phyloP scores from a whole-genome alignment of 2,329 filamentous ascomycete genomes.

The Fonsecaea erecta region DNA sequence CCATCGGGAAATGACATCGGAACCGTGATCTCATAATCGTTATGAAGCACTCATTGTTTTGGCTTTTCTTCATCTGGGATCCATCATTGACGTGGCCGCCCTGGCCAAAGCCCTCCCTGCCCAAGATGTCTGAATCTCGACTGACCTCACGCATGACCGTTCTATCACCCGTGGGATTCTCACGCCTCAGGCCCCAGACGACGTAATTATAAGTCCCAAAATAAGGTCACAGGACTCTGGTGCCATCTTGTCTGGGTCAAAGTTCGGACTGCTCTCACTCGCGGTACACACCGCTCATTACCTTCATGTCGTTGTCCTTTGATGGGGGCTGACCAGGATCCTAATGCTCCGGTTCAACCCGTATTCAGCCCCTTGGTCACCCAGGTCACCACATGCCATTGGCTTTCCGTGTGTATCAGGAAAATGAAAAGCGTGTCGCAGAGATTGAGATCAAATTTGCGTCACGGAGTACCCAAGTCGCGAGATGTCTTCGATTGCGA shows the following conservation, averaged over 20 bases:
- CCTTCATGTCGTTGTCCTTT: not conserved
- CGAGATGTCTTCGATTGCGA: not conserved
- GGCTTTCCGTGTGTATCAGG: not conserved
- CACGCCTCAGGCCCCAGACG: conserved; percentile 5
- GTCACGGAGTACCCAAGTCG: not conserved
- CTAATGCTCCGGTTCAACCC: not conserved
- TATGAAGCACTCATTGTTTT: conserved; percentile 1
- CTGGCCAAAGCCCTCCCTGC: conserved; percentile 6
- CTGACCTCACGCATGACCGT: conserved; percentile 8
- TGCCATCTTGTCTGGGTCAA: not conserved
- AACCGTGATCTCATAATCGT: conserved; percentile 28
- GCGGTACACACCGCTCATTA: conserved; percentile 26
- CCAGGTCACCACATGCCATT: not conserved
- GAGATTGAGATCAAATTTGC: not conserved
- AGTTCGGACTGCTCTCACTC: conserved; percentile 3
- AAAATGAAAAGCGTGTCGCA: not conserved
- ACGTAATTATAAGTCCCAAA: not conserved
- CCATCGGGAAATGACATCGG: conserved; percentile 21
- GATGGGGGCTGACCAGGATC: not conserved
- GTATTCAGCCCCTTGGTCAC: not conserved
- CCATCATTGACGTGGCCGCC: conserved; percentile 27
- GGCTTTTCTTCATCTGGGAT: not conserved
- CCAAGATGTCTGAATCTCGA: not conserved
- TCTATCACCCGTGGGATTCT: conserved; percentile 11
- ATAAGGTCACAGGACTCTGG: conserved; percentile 23